Evolutionary conservation across 2,329 filamentous ascomycete genomes (phyloP), one percentile per base, ranked within the genome.

Genomic region (Alternaria conjuncta): DNA sequence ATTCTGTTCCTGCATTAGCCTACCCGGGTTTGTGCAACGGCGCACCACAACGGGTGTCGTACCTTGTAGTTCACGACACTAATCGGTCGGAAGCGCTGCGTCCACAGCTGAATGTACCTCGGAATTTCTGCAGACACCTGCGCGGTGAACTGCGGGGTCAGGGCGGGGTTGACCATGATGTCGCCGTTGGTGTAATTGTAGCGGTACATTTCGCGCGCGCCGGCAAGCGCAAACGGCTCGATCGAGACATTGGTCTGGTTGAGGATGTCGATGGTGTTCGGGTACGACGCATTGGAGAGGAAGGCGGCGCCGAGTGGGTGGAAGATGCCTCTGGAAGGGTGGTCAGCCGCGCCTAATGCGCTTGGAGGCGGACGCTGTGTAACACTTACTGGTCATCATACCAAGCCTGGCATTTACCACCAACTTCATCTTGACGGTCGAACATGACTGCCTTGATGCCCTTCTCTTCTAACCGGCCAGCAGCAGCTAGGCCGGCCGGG

Each of bases 291-390:
- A 63, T 79, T 79, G n/a, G 78, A 80, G 68, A 77, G 77, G 70
- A 79, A 79, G 61, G 77, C 77, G 25, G 78, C 78, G 63, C 78
- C 78, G 61, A 80, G 74, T 26, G 78, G 78, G 57, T 79, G 76
- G 75, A 79, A 79, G 61, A 75, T 73, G 66, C 74, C 78, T 69
- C 78, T 80, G 68, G 49, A 61, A 71, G 66, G 72, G 70, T 75
- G 71, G 74, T 79, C 70, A 79, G 77, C 73, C 67, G 74, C 74
- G 72, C 56, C 53, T 67, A 63, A 6, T 63, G 68, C 68, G 68
- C 66, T 26, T 55, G 57, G 41, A 32, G 55, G 30, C 11, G 36
- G 50, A 68, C 67, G 71, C 64, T 61, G 70, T 70, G 71, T 21
- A 73, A 73, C 63, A 77, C 78, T 71, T 71, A 80, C 78, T 75